phyloP scores from a whole-genome alignment of 108 stramenopile genomes.

The Nitzschia sp. region DNA sequence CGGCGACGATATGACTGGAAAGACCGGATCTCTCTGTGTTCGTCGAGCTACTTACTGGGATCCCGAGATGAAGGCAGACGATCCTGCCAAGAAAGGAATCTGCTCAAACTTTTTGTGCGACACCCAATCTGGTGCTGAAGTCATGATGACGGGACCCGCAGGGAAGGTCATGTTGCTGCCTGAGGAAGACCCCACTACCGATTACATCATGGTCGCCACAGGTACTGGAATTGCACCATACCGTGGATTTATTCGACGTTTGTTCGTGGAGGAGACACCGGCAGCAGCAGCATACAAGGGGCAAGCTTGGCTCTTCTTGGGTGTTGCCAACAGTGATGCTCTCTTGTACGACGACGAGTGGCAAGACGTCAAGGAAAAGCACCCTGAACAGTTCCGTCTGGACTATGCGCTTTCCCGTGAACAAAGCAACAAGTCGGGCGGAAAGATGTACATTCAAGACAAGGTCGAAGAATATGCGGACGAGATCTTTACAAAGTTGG shows the following conservation, averaged over 20 bases:
- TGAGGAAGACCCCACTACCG: conserved; percentile 90
- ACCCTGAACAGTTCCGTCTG: conserved; percentile 90
- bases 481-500: conserved; percentile 89
- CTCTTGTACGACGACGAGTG: conserved; percentile 96
- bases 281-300: conserved; percentile 92
- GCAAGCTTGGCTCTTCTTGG: conserved; percentile 96
- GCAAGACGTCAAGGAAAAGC: conserved; percentile 84
- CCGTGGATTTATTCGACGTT: conserved; percentile 94
- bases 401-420: conserved; percentile 96
- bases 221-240: conserved; percentile 98
- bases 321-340: conserved; percentile 96
- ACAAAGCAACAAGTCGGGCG: conserved; percentile 91
- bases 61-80: conserved; percentile 92
- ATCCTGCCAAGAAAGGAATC: conserved; percentile 98
- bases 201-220: conserved; percentile 98
- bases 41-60: conserved; percentile 95
- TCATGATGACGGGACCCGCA: conserved; percentile 92
- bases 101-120: conserved; percentile 99
- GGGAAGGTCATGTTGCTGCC: conserved; percentile 99
- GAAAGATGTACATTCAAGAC: conserved; percentile 99
- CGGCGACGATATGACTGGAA: conserved; percentile 98
- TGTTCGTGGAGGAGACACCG: conserved; percentile 93
- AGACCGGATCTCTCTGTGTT: conserved; percentile 95
- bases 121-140: conserved; percentile 82
- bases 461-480: conserved; percentile 95